Evolutionary conservation across 441 rosid species (phyloP).

Genomic region (Populus trichocarpa): DNA sequence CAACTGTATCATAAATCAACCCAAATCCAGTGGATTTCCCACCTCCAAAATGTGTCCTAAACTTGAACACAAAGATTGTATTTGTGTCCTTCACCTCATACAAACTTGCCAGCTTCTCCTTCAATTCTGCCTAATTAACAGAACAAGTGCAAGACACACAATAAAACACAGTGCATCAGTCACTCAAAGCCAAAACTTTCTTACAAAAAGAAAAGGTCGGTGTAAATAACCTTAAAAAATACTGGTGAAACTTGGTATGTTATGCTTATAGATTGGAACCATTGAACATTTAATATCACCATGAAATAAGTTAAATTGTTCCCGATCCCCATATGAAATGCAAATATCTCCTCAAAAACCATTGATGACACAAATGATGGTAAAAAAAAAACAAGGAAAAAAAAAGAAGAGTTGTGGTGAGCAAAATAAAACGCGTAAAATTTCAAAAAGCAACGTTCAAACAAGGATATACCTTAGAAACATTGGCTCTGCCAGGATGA

Average conservation of each 20-base stretch:
- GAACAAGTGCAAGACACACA: background rate
- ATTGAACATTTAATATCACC: background rate
- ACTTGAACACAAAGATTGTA: constrained; percentile 83
- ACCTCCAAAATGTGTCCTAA: constrained; percentile 92
- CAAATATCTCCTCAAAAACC: background rate
- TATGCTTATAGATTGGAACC: no score
- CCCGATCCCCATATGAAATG: background rate
- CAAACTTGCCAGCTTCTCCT: constrained; percentile 77
- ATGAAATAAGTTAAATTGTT: background rate
- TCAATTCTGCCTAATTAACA: constrained; percentile 57
- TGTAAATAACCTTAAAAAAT: background rate
- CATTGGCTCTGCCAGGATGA: constrained; percentile 90
- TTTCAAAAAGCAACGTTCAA: background rate
- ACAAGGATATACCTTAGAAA: constrained; percentile 56
- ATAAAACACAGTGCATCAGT: background rate
- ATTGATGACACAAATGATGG: background rate
- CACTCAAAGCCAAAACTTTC: background rate
- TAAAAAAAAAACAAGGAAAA: no score
- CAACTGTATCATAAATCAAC: constrained; percentile 78
- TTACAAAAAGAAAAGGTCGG: constrained; percentile 32
- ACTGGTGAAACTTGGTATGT: background rate
- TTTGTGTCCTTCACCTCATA: constrained; percentile 84
- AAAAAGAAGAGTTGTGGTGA: no score
- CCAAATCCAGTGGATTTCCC: constrained; percentile 95
- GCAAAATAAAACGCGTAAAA: background rate